Conservation (phyloP, 2,329 filamentous ascomycete genomes). For the Botryotinia globosa region DNA sequence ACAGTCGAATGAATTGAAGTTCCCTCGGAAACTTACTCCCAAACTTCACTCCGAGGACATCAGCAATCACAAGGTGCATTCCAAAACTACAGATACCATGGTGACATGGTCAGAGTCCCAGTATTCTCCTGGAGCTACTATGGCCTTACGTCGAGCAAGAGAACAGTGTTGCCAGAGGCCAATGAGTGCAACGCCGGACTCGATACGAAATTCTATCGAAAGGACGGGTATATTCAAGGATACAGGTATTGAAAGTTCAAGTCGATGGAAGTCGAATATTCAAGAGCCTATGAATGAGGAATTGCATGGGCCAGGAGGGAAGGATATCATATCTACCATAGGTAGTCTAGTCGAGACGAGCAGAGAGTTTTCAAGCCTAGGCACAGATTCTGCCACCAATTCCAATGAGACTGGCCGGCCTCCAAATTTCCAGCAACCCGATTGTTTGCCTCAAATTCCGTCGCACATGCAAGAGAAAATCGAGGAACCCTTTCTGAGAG, state of each 20-base stretch:
- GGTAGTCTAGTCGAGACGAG: background rate
- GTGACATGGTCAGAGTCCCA: slow-evolving; percentile 36
- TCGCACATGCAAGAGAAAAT: background rate
- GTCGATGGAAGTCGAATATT: background rate
- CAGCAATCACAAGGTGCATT: slow-evolving; percentile 16
- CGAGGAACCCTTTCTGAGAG: background rate
- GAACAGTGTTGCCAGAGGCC: background rate
- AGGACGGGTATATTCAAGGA: slow-evolving; percentile 33
- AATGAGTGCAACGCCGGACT: slow-evolving; percentile 31
- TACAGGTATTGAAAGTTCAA: slow-evolving; percentile 29
- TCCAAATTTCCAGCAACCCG: background rate
- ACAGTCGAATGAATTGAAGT: background rate
- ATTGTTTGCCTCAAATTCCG: background rate
- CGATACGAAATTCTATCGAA: slow-evolving; percentile 29
- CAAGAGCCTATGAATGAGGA: background rate
- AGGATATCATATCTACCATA: background rate
- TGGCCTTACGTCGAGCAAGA: background rate
- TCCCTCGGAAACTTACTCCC: background rate
- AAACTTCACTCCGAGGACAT: background rate
- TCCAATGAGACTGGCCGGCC: background rate
- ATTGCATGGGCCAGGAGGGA: background rate
- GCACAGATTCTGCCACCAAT: background rate
- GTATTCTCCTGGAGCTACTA: slow-evolving; percentile 22
- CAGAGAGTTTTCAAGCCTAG: background rate
- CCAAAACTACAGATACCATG: slow-evolving; percentile 26